A percentile compares a stretch with the other conserved stretches of the same genome.
Evolutionary conservation across 73 alveolate genomes (phyloP).

Genomic region (Tetrahymena thermophila): DNA sequence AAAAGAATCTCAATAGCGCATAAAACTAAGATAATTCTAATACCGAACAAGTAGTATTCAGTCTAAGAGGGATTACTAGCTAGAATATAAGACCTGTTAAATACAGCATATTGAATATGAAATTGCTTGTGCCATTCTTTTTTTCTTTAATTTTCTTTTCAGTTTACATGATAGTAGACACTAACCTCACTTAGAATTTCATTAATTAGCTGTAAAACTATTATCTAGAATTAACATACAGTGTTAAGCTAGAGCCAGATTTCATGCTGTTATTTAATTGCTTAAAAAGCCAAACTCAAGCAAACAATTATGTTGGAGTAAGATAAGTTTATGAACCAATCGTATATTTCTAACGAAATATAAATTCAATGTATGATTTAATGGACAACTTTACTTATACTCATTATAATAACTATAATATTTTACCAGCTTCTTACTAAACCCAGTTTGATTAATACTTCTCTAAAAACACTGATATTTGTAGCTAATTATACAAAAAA

Average conservation of each 20-base stretch:
- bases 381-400: not conserved
- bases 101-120: not conserved
- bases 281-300: not conserved
- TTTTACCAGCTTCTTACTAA: not conserved
- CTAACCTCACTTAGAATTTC: not conserved
- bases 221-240: not conserved
- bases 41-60: not conserved
- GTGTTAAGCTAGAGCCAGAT: not conserved
- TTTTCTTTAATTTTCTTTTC: not conserved
- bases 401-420: not conserved
- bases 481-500: not conserved
- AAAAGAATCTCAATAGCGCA: too few species aligned
- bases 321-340: not conserved
- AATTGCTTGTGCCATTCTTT: not conserved
- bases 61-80: not conserved
- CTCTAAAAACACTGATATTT: not conserved
- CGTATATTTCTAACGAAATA: not conserved
- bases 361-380: not conserved
- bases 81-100: not conserved
- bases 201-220: not conserved
- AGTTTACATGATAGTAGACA: not conserved
- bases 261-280: not conserved
- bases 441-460: not conserved
- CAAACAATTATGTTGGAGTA: not conserved
- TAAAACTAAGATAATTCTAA: not conserved